Base-by-base conservation (phyloP, 169 alveolate species). In the Theileria annulata region DNA sequence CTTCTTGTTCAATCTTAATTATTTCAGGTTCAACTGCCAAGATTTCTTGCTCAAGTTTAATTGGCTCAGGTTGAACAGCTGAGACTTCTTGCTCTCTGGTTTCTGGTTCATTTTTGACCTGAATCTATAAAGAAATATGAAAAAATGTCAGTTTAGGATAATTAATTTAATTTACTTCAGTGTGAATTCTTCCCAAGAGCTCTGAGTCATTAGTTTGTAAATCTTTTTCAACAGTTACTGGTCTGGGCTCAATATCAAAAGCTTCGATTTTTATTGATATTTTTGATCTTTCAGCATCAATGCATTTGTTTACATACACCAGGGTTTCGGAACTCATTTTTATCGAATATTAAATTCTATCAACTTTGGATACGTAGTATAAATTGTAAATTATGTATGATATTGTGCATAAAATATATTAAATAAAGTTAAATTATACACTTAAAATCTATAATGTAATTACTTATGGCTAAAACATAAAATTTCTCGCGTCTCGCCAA, bases 191-290 rank as follows among this genome's bases (percentile, higher is more conserved):
- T 30, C 63, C 58, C 10, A 21, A 17, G 0, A 51, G 33, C 12
- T 51, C 63, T 0, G 64, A 13, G 33, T 70, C 77, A 2, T 33
- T 33, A 12, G 77, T 70, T 37, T 70, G 77, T 15, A 37, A 5
- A 6, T 33, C 64, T 28, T 27, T 27, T 12, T 70, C 77, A 13
- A 47, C 48, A 13, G 48, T 28, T 30, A n/a, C 77, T 13, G 77
- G 77, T 19, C 35, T 54, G 15, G 17, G 48, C 25, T 42, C 64
- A 10, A 70, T 59, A 25, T 70, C 35, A 23, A 30, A 19, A 9
- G 59, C 62, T 31, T 37, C 37, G 4, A 70, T 25, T 33, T 28
- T 51, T 1, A 70, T 59, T 28, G 59, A 31, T 25, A 70, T 30
- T 27, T 23, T 37, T 0, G 67, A 28, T 19, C 59, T 28, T n/a